Evolutionary conservation across 2,329 filamentous ascomycete species (phyloP).

Genomic region (Shiraia bambusicola): DNA sequence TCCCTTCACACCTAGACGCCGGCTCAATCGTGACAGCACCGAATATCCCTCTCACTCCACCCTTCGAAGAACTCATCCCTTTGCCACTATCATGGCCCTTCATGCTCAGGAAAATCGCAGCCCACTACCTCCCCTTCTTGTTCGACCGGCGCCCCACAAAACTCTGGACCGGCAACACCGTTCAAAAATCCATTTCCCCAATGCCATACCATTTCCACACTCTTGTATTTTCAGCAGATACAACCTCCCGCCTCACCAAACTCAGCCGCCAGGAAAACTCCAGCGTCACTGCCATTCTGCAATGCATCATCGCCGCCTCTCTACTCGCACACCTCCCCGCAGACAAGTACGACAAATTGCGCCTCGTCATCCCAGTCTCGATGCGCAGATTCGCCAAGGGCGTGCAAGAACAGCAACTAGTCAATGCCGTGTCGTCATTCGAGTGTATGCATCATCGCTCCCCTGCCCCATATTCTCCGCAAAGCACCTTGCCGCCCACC

Average conservation of each 20-base stretch:
- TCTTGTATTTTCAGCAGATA: conserved; percentile 34
- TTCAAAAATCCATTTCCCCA: conserved; percentile 14
- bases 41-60: conserved; percentile 38
- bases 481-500: too few relatives aligned
- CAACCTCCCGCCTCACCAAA: conserved; percentile 33
- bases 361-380: conserved; percentile 42
- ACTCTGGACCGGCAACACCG: conserved; percentile 27
- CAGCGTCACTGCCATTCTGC: conserved; percentile 46
- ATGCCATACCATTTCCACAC: conserved; percentile 29
- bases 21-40: conserved; percentile 16
- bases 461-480: background rate
- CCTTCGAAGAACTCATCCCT: conserved; percentile 46
- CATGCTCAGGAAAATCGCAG: conserved; percentile 39
- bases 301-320: conserved; percentile 43
- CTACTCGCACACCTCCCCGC: conserved; percentile 39
- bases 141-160: conserved; percentile 14
- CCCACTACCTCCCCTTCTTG: conserved; percentile 34
- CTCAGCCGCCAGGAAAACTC: conserved; percentile 43
- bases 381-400: conserved; percentile 39
- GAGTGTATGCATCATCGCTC: conserved; percentile 10
- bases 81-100: conserved; percentile 43
- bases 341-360: conserved; percentile 32
- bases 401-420: conserved; percentile 30
- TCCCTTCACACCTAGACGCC: background rate
- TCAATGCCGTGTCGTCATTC: conserved; percentile 26